Conservation (phyloP, 305 asterid genomes). For the Andrographis paniculata region DNA sequence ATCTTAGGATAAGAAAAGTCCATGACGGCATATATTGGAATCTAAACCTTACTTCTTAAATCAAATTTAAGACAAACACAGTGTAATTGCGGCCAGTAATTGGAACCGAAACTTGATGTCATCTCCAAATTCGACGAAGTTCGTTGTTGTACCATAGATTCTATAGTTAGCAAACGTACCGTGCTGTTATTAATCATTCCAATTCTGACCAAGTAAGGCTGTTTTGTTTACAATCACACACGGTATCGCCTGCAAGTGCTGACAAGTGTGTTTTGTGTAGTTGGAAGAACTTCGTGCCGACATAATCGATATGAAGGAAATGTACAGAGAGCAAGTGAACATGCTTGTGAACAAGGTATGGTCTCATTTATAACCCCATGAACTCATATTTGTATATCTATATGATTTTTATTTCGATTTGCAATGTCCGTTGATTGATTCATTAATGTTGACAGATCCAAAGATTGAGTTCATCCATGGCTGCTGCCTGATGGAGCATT, state of each 20-base stretch:
- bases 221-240: too few relatives aligned
- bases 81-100: too few relatives aligned
- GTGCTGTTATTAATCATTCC: too few relatives aligned
- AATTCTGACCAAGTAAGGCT: too few relatives aligned
- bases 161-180: too few relatives aligned
- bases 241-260: slow-evolving; percentile 2
- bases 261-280: slow-evolving; percentile 24
- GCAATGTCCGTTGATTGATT: neutral
- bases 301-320: slow-evolving; percentile 72
- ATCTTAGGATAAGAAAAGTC: too few relatives aligned
- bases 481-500: neutral
- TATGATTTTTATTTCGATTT: neutral
- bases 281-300: slow-evolving; percentile 85
- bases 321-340: slow-evolving; percentile 88
- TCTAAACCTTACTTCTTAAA: neutral
- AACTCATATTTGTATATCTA: neutral
- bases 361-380: neutral
- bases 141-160: too few relatives aligned
- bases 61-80: too few relatives aligned
- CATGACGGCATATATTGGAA: neutral
- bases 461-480: neutral
- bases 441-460: slow-evolving; percentile 2
- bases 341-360: slow-evolving; percentile 70
- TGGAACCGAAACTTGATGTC: too few relatives aligned
- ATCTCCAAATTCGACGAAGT: too few relatives aligned